phyloP scores from a whole-genome alignment of 1,284 basidiomycete genomes.

The Inonotus obliquus region DNA sequence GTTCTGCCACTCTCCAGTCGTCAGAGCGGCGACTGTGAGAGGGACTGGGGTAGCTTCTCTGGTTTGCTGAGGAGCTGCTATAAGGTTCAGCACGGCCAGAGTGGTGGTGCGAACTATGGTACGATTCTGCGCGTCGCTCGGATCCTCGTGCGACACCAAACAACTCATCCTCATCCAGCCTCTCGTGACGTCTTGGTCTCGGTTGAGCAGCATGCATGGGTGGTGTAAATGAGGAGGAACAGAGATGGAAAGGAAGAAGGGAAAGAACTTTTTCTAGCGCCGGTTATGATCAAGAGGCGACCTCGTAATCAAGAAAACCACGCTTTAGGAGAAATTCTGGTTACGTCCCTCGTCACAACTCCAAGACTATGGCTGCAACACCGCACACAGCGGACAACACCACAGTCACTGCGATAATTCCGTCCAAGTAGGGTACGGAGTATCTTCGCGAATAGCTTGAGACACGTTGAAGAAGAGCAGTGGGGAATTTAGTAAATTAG shows the following conservation, averaged over 20 bases:
- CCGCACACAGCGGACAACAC: background rate
- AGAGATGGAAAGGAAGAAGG: background rate
- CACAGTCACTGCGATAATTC: background rate
- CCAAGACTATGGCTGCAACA: background rate
- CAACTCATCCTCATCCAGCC: constrained; percentile 45
- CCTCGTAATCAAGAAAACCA: background rate
- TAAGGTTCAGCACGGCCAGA: constrained; percentile 40
- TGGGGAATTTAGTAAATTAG: background rate
- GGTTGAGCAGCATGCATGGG: constrained; percentile 47
- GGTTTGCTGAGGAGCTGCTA: constrained; percentile 40
- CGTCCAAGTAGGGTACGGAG: background rate
- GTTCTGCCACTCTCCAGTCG: constrained; percentile 45
- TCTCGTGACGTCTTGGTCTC: constrained; percentile 38
- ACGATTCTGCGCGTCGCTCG: constrained; percentile 40
- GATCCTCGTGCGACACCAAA: constrained; percentile 46
- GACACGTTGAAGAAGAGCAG: background rate
- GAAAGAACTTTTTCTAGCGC: constrained; percentile 23
- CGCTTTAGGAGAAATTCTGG: background rate
- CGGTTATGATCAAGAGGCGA: constrained; percentile 12
- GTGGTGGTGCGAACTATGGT: constrained; percentile 43
- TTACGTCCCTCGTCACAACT: background rate
- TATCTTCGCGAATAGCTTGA: background rate
- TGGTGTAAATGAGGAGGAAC: constrained; percentile 23
- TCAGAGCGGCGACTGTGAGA: constrained; percentile 47
- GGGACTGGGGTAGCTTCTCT: constrained; percentile 41